Evolutionary conservation across 805 yeast genomes (phyloP), one percentile per base, ranked within the genome.

Genomic region (Nakazawaea anatomiae): DNA sequence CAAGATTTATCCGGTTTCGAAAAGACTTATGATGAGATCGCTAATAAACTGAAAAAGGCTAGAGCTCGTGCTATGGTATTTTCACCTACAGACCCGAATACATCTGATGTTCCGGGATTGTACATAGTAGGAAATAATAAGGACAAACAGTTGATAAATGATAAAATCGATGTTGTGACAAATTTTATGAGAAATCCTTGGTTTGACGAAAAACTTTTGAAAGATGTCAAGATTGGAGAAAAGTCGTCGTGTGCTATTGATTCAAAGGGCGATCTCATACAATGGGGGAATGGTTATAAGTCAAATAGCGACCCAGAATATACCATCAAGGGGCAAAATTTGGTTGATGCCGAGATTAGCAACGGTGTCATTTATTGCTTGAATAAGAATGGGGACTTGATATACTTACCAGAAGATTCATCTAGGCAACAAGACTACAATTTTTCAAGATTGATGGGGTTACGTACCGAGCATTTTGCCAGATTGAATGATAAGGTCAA

Each of bases 191-290:
- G 96, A 59, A 65, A 86, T 5, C 68, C 73, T 1, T 76, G 73
- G 56, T 89, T 92, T 58, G 89, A 89, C 60, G 76, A 77, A 39
- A 74, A 75, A 67, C 58, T 71, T 12, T 65, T 89, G 32, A 72
- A 75, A 44, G 85, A 81, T 59, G 79, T 91, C 4, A 69, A 73
- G 25, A 60, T 89, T 2, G 70, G 74, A 28, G 73, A 72, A 5
- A 65, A 66, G 11, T 69, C 79, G 6, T 82, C 77, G 31, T 67
- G 75, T 4, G 89, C 89, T 0, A 77, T 89, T 14, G 79, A 83
- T 54, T 73, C 74, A 1, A 77, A 76, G 12, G 98, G 97, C 18
- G 78, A 85, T 59, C 72, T 89, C 34, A 82, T 80, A 50, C 87
- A 85, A 61, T 89, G 91, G 87, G 81, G 82, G n/a, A 59, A 64